phyloP scores from a whole-genome alignment of 2,329 filamentous ascomycete species.

The Magnaporthales sp. region DNA sequence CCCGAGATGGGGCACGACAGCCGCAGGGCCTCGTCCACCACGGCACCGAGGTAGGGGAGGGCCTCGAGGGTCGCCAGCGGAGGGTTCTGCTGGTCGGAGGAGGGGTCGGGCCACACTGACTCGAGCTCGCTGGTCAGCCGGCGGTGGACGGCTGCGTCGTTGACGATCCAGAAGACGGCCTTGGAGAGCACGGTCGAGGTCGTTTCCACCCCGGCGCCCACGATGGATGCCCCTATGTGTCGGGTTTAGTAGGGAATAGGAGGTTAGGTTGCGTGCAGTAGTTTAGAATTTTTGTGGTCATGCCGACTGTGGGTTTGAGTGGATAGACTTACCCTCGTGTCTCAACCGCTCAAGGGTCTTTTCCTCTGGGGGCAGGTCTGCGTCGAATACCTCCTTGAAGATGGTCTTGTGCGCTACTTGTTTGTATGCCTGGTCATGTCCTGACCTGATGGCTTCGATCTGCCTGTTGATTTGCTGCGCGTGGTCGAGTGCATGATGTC shows the following conservation, averaged over 20 bases:
- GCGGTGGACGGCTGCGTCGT: conserved; percentile 1
- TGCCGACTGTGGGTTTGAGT: background rate
- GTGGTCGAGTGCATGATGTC: background rate
- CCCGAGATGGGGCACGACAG: conserved; percentile 10
- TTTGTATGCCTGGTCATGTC: conserved; percentile 9
- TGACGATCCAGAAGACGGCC: conserved; percentile 12
- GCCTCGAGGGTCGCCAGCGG: background rate
- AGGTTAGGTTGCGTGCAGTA: too few species aligned
- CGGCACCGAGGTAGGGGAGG: conserved; percentile 10
- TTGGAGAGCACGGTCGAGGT: conserved; percentile 12
- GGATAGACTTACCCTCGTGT: conserved; percentile 14
- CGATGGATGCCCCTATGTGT: conserved; percentile 14
- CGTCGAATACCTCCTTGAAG: conserved; percentile 19
- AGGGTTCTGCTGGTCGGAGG: background rate
- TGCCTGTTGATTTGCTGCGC: background rate
- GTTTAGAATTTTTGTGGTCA: background rate
- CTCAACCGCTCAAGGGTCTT: conserved; percentile 19
- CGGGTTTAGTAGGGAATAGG: too few species aligned
- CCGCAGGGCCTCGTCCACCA: conserved; percentile 12
- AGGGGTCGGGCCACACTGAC: background rate
- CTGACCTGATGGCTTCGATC: background rate
- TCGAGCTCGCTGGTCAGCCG: background rate
- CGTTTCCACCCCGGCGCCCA: conserved; percentile 18
- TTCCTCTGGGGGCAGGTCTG: conserved; percentile 18
- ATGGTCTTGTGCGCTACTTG: conserved; percentile 17